Conservation (phyloP, 352 stramenopile species). For the Phytophthora citrophthora region DNA sequence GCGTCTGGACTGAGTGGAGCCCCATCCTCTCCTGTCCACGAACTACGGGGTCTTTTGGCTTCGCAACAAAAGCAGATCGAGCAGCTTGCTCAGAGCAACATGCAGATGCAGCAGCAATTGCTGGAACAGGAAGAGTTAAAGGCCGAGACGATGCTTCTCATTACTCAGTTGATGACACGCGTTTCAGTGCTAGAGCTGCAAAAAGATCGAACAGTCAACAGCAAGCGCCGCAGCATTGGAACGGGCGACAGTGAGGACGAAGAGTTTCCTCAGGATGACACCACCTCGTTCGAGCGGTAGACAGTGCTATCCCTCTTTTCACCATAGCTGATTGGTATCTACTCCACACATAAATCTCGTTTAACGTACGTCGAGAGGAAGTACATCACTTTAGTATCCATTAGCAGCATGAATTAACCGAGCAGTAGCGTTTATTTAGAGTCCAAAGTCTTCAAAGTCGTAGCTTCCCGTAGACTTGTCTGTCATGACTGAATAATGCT, state of each 20-base stretch:
- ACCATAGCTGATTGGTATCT: slow-evolving; percentile 17
- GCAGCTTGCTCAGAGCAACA: slow-evolving; percentile 72
- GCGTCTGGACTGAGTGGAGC: slow-evolving; percentile 21
- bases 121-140: slow-evolving; percentile 84
- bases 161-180: slow-evolving; percentile 87
- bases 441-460: slow-evolving; percentile 5
- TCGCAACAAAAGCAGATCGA: slow-evolving; percentile 79
- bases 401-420: slow-evolving; percentile 11
- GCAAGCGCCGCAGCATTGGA: slow-evolving; percentile 34
- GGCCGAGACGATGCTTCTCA: slow-evolving; percentile 84
- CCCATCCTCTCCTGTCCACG: slow-evolving; percentile 50
- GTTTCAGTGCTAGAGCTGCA: slow-evolving; percentile 80
- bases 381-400: slow-evolving; percentile 6
- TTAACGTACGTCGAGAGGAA: slow-evolving; percentile 7
- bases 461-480: not conserved
- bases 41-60: slow-evolving; percentile 57
- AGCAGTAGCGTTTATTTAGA: slow-evolving; percentile 39
- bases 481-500: not conserved
- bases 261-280: slow-evolving; percentile 41
- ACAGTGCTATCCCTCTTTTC: not conserved
- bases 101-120: slow-evolving; percentile 83
- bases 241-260: slow-evolving; percentile 40
- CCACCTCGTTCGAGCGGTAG: slow-evolving; percentile 26
- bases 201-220: slow-evolving; percentile 36
- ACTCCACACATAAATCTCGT: not conserved